These are phyloP conservation scores for Phlyctochytrium arcticum DNA, from an alignment of 192 early-diverging fungal species.

Conservation along the genomic window DNA sequence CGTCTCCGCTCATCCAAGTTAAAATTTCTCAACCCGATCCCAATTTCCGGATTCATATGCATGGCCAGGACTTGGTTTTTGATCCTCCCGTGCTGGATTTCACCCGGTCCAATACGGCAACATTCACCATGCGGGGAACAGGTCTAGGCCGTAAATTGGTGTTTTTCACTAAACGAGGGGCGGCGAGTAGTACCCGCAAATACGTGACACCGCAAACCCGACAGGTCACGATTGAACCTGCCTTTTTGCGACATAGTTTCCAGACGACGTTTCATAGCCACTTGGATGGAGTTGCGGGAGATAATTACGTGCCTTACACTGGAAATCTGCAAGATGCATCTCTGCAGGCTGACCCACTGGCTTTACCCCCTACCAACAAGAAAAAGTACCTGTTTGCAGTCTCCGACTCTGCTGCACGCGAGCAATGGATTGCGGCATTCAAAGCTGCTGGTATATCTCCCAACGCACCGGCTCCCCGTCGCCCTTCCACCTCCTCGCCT, in stretches of 20 bases:
- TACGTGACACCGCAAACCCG: constrained; percentile 45
- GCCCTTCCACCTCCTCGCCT: neutral
- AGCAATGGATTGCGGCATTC: constrained; percentile 15
- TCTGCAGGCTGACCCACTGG: neutral
- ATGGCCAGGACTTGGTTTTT: constrained; percentile 55
- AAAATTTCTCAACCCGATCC: constrained; percentile 54
- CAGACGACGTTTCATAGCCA: constrained; percentile 45
- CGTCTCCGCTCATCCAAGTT: constrained; percentile 51
- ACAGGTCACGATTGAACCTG: constrained; percentile 55
- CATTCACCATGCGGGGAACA: constrained; percentile 53
- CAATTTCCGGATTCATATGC: constrained; percentile 52
- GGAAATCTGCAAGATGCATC: too few relatives aligned
- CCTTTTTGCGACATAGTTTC: constrained; percentile 64
- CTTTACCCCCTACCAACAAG: neutral
- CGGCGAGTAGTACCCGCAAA: constrained; percentile 26
- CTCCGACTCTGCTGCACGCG: constrained; percentile 7
- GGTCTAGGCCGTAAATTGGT: constrained; percentile 57
- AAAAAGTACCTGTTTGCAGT: constrained; percentile 36
- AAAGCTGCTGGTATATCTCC: constrained; percentile 2
- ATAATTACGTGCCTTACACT: neutral
- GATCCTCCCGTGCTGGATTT: constrained; percentile 57
- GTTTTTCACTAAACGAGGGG: constrained; percentile 52
- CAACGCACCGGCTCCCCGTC: constrained; percentile 1
- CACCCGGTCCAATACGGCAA: constrained; percentile 39
- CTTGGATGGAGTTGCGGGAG: neutral